Base-by-base conservation (phyloP, 805 yeast species). In the Kuraishia capsulata region DNA sequence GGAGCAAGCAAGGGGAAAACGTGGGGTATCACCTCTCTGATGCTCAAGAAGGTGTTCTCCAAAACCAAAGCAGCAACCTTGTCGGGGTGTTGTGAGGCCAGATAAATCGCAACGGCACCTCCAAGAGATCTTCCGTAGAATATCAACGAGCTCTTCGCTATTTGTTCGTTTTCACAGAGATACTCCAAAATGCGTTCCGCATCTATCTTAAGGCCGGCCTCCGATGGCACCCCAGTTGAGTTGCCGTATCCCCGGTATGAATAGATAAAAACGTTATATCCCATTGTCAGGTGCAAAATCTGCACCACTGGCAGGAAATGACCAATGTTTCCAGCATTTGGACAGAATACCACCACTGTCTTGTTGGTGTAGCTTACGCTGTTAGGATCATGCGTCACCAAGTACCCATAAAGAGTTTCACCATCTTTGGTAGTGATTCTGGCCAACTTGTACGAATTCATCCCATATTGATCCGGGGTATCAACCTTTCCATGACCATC, bases 241-340 rank as follows among this genome's bases (percentile, higher is more conserved):
- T 67, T 61, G 0, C 97, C 97, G 57, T 89, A 89, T 0, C 98
- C 97, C 49, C 98, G 65, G 58, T 90, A 90, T 1, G 95, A 85
- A 48, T 86, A 82, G 4, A 85, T 76, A 35, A 90, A 72, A 2
- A 88, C 95, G 56, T 89, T 87, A 59, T 78, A 76, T 11, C 76
- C 74, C 57, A 81, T 69, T 29, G 66, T 60, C 36, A 66, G 60
- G 57, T 75, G 84, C 44, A 89, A 77, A 8, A 81, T 56, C 35
- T 78, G 67, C 3, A 84, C 95, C 6, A 87, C 73, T 2, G 96
- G 96, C 35, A 90, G 62, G 21, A 83, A 79, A 53, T 86, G 87
- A 14, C 97, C 97, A 45, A 90, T 90, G 56, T 92, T 90, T 4
- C 97, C 97, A 2, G 97, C 97, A 59, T 90, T 90, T 4, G 97